A percentile compares a stretch with the other conserved stretches of the same genome.
Evolutionary conservation across 1,284 basidiomycete genomes (phyloP).

Genomic region (Trametes pubescens): DNA sequence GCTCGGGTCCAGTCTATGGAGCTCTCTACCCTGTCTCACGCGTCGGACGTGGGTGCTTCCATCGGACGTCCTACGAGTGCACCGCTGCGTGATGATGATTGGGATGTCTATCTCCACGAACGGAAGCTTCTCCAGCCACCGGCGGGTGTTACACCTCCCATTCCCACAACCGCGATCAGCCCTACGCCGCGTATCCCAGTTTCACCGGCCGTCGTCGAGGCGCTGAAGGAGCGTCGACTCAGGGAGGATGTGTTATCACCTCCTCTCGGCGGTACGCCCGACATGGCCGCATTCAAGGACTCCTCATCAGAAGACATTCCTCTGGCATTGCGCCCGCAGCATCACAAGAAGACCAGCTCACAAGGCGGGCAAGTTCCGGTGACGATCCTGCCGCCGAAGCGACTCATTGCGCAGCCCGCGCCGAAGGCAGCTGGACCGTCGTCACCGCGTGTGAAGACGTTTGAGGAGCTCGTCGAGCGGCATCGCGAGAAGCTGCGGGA

Average conservation of each 20-base stretch:
- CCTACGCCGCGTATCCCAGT: constrained; percentile 58
- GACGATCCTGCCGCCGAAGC: constrained; percentile 72
- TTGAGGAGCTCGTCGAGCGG: constrained; percentile 83
- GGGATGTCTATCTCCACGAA: constrained; percentile 82
- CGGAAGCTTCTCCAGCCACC: constrained; percentile 83
- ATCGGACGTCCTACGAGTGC: constrained; percentile 75
- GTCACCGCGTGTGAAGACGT: constrained; percentile 66
- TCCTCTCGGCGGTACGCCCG: constrained; percentile 10
- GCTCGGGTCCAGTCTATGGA: constrained; percentile 76
- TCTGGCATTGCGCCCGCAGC: constrained; percentile 38
- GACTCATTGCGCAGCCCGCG: constrained; percentile 43
- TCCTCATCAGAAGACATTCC: constrained; percentile 38
- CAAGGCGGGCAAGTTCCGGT: constrained; percentile 58
- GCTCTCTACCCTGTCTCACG: constrained; percentile 60
- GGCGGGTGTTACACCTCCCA: constrained; percentile 77
- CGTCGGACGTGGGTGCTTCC: constrained; percentile 54
- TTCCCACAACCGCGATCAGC: constrained; percentile 62
- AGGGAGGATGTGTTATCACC: constrained; percentile 66
- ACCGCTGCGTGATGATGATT: constrained; percentile 73
- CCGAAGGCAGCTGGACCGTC: constrained; percentile 49
- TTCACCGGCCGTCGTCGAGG: constrained; percentile 76
- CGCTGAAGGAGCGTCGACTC: constrained; percentile 69
- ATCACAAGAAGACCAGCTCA: constrained; percentile 47
- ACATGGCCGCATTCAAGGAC: constrained; percentile 8
- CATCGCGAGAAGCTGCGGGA: constrained; percentile 81